Percentiles rank a stretch among this genome's conserved stretches.
Conservation (phyloP, 2,329 filamentous ascomycete genomes). For the Fusarium torulosum region DNA sequence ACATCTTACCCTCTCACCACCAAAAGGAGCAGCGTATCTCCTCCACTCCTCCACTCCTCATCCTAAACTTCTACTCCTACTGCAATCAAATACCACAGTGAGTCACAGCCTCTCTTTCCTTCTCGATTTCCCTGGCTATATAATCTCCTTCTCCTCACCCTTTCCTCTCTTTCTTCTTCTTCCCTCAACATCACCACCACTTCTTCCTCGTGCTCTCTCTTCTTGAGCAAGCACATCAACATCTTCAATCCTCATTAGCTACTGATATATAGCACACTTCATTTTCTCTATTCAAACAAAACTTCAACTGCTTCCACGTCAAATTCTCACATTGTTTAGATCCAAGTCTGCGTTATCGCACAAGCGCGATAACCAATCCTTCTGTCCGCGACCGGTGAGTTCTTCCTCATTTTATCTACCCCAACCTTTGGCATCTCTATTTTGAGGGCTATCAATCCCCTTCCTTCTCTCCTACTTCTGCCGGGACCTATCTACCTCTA, state of each 20-base stretch:
- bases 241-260: constrained; percentile 1
- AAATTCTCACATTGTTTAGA: constrained; percentile 25
- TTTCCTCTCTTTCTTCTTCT: constrained; percentile 17
- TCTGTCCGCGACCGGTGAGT: constrained; percentile 23
- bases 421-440: not conserved
- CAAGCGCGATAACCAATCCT: constrained; percentile 9
- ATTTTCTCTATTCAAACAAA: constrained; percentile 3
- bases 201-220: constrained; percentile 13
- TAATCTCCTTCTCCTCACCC: constrained; percentile 18
- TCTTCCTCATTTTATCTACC: not conserved
- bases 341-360: constrained; percentile 8
- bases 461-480: not conserved
- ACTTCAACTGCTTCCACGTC: not conserved
- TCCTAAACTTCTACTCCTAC: constrained; percentile 11
- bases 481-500: not conserved
- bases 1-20: not conserved
- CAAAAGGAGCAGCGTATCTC: constrained; percentile 12
- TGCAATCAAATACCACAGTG: constrained; percentile 17
- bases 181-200: constrained; percentile 25
- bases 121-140: constrained; percentile 5
- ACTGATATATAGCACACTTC: not conserved
- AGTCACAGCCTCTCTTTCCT: constrained; percentile 19
- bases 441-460: constrained; percentile 4
- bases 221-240: constrained; percentile 21
- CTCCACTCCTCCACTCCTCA: not conserved